These are phyloP conservation scores for Termitomyces sp. DNA, from an alignment of 768 basidiomycete genomes.

Conservation along the genomic window DNA sequence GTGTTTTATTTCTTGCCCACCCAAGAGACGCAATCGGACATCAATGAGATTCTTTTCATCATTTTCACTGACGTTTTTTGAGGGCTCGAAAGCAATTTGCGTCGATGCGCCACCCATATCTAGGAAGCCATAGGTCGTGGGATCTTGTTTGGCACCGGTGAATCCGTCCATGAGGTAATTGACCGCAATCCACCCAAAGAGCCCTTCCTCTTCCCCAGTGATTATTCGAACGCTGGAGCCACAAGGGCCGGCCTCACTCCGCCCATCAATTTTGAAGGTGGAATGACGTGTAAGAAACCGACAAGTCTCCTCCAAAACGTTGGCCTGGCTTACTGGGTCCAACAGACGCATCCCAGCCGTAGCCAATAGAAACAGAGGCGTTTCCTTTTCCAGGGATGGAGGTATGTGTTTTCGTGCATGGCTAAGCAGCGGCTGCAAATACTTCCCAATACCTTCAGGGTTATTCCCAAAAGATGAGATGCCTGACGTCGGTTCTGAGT, in stretches of 20 bases:
- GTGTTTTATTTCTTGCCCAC: conserved; percentile 85
- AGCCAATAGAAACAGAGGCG: conserved; percentile 91
- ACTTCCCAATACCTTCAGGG: conserved; percentile 64
- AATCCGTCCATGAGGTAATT: conserved; percentile 99
- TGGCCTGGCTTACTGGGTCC: conserved; percentile 59
- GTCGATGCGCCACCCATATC: conserved; percentile 99
- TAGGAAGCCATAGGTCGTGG: conserved; percentile 92
- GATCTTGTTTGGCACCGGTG: conserved; percentile 44
- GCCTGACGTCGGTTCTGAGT: conserved; percentile 42
- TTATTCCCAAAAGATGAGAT: conserved; percentile 77
- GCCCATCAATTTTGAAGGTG: conserved; percentile 68
- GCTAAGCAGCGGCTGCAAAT: conserved; percentile 78
- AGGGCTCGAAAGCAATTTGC: conserved; percentile 96
- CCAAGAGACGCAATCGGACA: conserved; percentile 76
- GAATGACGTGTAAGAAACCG: conserved; percentile 71
- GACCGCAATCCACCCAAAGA: conserved; percentile 98
- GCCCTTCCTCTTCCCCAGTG: conserved; percentile 95
- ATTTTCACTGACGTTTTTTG: conserved; percentile 43
- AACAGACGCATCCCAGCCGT: conserved; percentile 97
- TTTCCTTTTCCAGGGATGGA: conserved; percentile 77
- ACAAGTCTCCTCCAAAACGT: conserved; percentile 76
- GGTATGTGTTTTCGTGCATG: conserved; percentile 85
- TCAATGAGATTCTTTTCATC: conserved; percentile 66
- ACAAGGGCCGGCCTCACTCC: conserved; percentile 73
- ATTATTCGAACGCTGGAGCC: conserved; percentile 93